phyloP scores from a whole-genome alignment of 371 early-diverging fungal species.

The Mucor irregularis region DNA sequence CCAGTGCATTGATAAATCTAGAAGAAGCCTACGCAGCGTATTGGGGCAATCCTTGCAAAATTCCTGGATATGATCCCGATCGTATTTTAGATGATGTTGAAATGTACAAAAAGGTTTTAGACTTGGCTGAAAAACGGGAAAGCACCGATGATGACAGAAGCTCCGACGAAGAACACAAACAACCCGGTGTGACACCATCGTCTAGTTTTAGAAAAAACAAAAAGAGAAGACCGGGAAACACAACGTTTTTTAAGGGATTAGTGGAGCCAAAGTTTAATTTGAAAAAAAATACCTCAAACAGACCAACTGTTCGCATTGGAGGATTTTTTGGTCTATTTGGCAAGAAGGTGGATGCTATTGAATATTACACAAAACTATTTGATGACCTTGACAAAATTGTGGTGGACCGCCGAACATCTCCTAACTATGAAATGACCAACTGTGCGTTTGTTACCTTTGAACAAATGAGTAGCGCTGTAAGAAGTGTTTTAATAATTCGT shows the following conservation, averaged over 20 bases:
- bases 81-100: conserved; percentile 35
- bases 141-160: conserved; percentile 3
- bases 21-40: conserved; percentile 45
- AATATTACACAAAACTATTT: conserved; percentile 44
- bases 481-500: background rate
- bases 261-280: conserved; percentile 5
- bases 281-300: conserved; percentile 5
- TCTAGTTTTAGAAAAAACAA: background rate
- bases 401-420: conserved; percentile 26
- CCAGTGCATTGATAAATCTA: conserved; percentile 30
- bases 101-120: conserved; percentile 25
- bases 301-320: conserved; percentile 30
- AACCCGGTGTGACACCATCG: background rate
- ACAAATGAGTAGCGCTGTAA: conserved; percentile 44
- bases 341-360: conserved; percentile 43
- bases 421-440: conserved; percentile 35
- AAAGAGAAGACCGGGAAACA: conserved; percentile 13
- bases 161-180: background rate
- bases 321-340: conserved; percentile 43
- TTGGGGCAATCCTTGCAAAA: conserved; percentile 51
- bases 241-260: conserved; percentile 16
- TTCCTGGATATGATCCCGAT: conserved; percentile 49
- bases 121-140: conserved; percentile 13
- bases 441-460: conserved; percentile 52
- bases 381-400: conserved; percentile 36